These are phyloP conservation scores for Oropetium thomaeum DNA, from an alignment of 176 grass and related monocot genomes.

Conservation along the genomic window DNA sequence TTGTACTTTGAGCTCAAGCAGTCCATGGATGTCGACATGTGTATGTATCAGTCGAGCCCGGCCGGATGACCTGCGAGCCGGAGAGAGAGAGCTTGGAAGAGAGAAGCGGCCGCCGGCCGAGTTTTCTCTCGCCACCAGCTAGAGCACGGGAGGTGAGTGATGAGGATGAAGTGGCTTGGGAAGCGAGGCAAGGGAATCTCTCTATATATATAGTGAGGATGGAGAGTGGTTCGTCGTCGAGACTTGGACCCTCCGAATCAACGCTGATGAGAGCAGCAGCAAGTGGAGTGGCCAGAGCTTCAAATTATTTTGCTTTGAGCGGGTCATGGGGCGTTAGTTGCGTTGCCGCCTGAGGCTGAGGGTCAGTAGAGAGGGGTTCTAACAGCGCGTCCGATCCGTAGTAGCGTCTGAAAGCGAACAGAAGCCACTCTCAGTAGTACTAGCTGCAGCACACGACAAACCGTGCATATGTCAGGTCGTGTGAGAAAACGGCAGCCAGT, in stretches of 20 bases:
- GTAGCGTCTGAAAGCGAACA: neutral
- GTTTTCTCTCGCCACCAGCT: neutral
- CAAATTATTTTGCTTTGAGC: neutral
- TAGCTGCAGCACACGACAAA: no score
- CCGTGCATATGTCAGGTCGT: no score
- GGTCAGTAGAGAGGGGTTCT: neutral
- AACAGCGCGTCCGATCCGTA: no score
- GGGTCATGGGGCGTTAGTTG: neutral
- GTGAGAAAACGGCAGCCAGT: no score
- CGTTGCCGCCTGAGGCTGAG: no score
- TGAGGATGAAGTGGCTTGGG: neutral
- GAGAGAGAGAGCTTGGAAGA: neutral
- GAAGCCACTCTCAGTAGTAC: neutral
- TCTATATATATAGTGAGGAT: no score
- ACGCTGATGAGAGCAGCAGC: neutral
- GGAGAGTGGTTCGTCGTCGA: no score
- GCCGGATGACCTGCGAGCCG: neutral
- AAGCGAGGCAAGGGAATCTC: no score
- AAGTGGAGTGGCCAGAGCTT: neutral
- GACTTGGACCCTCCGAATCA: neutral
- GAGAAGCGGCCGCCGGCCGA: no score
- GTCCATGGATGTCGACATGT: constrained; percentile 25
- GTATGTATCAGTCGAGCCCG: neutral
- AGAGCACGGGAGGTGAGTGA: neutral
- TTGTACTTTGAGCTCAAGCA: constrained; percentile 45